These are phyloP conservation scores for Lithospermum erythrorhizon DNA, from an alignment of 257 asterid genomes.

Conservation along the genomic window DNA sequence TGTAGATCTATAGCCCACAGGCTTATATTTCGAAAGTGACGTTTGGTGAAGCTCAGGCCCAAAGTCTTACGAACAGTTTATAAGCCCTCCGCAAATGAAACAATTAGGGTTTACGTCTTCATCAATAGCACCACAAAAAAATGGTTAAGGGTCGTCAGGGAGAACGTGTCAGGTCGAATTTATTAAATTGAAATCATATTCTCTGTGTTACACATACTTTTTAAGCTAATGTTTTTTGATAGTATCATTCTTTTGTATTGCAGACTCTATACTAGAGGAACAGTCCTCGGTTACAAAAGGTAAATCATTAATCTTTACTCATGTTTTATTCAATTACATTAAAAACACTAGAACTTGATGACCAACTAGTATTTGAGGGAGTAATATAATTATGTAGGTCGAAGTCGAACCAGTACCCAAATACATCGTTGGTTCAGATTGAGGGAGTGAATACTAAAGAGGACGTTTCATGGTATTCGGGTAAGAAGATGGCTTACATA, in stretches of 20 bases:
- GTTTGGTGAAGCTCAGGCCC: too few relatives aligned
- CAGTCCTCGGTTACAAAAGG: constrained; percentile 21
- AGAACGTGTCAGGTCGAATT: constrained; percentile 24
- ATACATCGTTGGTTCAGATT: constrained; percentile 27
- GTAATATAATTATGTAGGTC: constrained; percentile 15
- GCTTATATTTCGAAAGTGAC: too few relatives aligned
- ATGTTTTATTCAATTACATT: too few relatives aligned
- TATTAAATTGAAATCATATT: neutral
- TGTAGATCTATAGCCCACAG: too few relatives aligned
- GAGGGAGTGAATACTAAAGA: constrained; percentile 36
- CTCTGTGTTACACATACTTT: neutral
- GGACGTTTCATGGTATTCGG: constrained; percentile 31
- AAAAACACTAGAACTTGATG: too few relatives aligned
- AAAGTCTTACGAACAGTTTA: too few relatives aligned
- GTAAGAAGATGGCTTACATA: constrained; percentile 30
- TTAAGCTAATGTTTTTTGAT: neutral
- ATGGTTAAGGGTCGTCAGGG: constrained; percentile 39
- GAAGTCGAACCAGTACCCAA: constrained; percentile 32
- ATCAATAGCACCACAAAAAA: neutral
- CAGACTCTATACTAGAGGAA: constrained; percentile 22
- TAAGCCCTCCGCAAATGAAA: too few relatives aligned
- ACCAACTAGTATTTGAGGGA: too few relatives aligned
- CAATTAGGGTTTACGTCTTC: too few relatives aligned
- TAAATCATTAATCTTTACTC: too few relatives aligned
- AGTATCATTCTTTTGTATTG: neutral